Conservation (phyloP, 2,329 filamentous ascomycete species). For the Cercospora canescens region DNA sequence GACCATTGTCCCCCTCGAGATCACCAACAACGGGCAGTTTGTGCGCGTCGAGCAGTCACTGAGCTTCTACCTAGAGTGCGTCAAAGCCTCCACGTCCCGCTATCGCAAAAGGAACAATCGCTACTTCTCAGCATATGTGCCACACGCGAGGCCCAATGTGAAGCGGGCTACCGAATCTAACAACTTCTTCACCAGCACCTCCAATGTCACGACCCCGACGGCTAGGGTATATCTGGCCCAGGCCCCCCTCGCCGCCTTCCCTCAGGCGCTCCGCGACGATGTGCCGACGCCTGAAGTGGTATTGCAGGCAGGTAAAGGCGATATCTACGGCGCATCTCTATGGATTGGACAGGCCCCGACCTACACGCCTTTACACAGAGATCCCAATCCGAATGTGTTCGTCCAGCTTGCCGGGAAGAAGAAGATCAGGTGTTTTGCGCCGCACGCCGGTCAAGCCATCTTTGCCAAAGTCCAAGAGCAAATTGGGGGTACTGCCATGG, state of each 20-base stretch:
- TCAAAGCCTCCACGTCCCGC: slow-evolving; percentile 27
- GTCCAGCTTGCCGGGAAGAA: slow-evolving; percentile 78
- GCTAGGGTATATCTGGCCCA: slow-evolving; percentile 81
- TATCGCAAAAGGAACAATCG: slow-evolving; percentile 21
- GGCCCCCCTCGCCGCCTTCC: slow-evolving; percentile 69
- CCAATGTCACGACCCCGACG: slow-evolving; percentile 23
- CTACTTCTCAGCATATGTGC: slow-evolving; percentile 33
- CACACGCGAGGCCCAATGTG: slow-evolving; percentile 26
- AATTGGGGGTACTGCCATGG: slow-evolving; percentile 41
- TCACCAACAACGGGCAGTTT: slow-evolving; percentile 53
- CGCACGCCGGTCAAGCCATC: slow-evolving; percentile 61
- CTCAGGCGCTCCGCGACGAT: slow-evolving; percentile 61
- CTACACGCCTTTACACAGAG: slow-evolving; percentile 85
- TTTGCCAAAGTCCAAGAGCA: slow-evolving; percentile 57
- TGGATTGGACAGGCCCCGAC: slow-evolving; percentile 89
- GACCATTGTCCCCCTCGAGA: slow-evolving; percentile 60
- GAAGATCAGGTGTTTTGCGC: slow-evolving; percentile 68
- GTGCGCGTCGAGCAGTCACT: slow-evolving; percentile 63
- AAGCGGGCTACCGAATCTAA: slow-evolving; percentile 26
- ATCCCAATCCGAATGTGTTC: slow-evolving; percentile 93
- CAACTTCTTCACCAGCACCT: slow-evolving; percentile 36
- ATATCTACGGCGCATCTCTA: slow-evolving; percentile 82
- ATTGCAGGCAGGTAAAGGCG: slow-evolving; percentile 65
- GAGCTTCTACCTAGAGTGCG: slow-evolving; percentile 62
- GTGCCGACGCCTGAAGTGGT: slow-evolving; percentile 69